phyloP scores from a whole-genome alignment of 2,329 filamentous ascomycete species.

The Hortaea werneckii region DNA sequence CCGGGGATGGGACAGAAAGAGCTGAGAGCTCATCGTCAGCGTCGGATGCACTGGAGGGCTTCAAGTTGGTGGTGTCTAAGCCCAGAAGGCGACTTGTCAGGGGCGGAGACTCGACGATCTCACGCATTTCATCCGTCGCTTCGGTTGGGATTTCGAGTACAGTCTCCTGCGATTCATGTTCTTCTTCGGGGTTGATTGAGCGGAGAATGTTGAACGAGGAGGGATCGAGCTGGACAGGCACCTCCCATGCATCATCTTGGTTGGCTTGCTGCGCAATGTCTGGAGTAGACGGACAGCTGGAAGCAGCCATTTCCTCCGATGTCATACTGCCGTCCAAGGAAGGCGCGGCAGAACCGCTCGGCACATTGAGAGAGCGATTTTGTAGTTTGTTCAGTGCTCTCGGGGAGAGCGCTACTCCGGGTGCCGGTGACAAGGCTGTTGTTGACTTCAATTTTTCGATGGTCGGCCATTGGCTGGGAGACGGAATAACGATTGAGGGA shows the following conservation, averaged over 20 bases:
- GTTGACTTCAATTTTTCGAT: slow-evolving; percentile 42
- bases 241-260: slow-evolving; percentile 54
- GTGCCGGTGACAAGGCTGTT: slow-evolving; percentile 38
- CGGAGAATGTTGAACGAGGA: slow-evolving; percentile 73
- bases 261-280: slow-evolving; percentile 48
- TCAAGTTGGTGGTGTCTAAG: slow-evolving; percentile 19
- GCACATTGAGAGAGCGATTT: slow-evolving; percentile 48
- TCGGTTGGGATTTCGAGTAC: slow-evolving; percentile 40
- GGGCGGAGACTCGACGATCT: slow-evolving; percentile 41
- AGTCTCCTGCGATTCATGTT: slow-evolving; percentile 20
- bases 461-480: slow-evolving; percentile 46
- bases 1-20: slow-evolving; percentile 77
- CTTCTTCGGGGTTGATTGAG: slow-evolving; percentile 51
- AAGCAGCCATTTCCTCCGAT: slow-evolving; percentile 74
- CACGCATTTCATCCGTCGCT: slow-evolving; percentile 45
- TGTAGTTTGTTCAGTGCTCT: slow-evolving; percentile 60
- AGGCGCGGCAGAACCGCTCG: slow-evolving; percentile 68
- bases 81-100: slow-evolving; percentile 34
- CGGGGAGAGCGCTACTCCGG: slow-evolving; percentile 29
- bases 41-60: slow-evolving; percentile 36
- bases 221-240: slow-evolving; percentile 54
- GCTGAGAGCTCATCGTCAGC: slow-evolving; percentile 54
- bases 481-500: slow-evolving; percentile 50
- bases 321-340: slow-evolving; percentile 82
- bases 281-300: slow-evolving; percentile 79